A percentile compares a stretch with the other conserved stretches of the same genome.
These are phyloP conservation scores for Filobasidium uniguttulatum DNA, from an alignment of 1,284 basidiomycete species.

Conservation along the genomic window DNA sequence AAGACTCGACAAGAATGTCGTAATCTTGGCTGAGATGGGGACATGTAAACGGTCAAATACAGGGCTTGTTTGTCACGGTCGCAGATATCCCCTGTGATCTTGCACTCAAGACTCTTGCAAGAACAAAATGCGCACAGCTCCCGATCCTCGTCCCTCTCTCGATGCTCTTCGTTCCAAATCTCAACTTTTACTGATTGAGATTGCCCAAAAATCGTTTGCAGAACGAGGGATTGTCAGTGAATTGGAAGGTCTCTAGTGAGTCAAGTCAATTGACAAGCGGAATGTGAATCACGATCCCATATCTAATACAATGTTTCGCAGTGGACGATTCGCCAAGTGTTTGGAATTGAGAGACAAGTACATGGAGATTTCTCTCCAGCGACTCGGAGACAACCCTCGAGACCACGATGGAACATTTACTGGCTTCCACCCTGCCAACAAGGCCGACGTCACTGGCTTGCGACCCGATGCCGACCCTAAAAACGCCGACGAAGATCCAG, in stretches of 20 bases:
- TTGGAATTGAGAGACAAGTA: constrained; percentile 85
- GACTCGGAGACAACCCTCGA: constrained; percentile 77
- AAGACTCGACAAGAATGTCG: too few relatives aligned
- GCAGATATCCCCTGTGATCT: too few relatives aligned
- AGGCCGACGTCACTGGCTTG: constrained; percentile 53
- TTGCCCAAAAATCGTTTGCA: constrained; percentile 31
- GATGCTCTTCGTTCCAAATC: not conserved
- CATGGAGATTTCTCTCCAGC: constrained; percentile 66
- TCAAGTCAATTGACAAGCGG: not conserved
- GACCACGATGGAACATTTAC: constrained; percentile 67
- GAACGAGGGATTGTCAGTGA: constrained; percentile 36
- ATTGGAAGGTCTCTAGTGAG: constrained; percentile 37
- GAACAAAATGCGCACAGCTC: not conserved
- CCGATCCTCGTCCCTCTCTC: not conserved
- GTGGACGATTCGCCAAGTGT: constrained; percentile 54
- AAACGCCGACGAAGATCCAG: constrained; percentile 19
- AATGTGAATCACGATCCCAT: too few relatives aligned
- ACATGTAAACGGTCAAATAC: too few relatives aligned
- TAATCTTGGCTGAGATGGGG: too few relatives aligned
- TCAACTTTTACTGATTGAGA: constrained; percentile 25
- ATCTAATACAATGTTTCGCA: too few relatives aligned
- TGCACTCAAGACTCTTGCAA: too few relatives aligned
- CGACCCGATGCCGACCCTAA: constrained; percentile 46
- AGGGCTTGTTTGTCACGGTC: too few relatives aligned
- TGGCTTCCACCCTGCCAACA: constrained; percentile 44